Percentiles rank a stretch among this genome's conserved stretches.
Conservation (phyloP, 2,329 filamentous ascomycete genomes). For the Paraphaeosphaeria sporulosa region DNA sequence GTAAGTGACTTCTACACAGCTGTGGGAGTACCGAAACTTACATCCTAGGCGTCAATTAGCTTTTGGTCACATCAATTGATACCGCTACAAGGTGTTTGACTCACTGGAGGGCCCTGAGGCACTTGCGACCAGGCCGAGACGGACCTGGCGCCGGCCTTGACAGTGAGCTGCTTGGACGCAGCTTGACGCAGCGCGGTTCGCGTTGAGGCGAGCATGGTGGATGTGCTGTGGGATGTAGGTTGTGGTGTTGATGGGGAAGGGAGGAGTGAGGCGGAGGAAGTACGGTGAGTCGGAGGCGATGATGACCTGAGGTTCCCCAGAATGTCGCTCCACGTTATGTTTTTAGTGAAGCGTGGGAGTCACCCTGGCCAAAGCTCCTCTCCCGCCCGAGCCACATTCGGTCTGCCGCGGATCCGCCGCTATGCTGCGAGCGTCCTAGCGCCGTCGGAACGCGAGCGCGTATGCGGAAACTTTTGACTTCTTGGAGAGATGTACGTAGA, state of each 20-base stretch:
- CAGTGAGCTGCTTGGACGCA: constrained; percentile 42
- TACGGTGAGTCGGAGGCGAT: constrained; percentile 18
- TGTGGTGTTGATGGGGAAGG: constrained; percentile 17
- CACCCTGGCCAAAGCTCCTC: constrained; percentile 2
- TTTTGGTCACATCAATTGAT: constrained; percentile 21
- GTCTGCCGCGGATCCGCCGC: constrained; percentile 1
- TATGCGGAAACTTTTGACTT: constrained; percentile 13
- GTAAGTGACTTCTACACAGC: constrained; percentile 16
- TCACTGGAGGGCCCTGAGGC: constrained; percentile 90
- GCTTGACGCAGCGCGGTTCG: constrained; percentile 49
- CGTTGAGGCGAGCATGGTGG: constrained; percentile 47
- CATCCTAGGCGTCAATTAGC: constrained; percentile 46
- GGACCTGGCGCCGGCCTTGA: constrained; percentile 60
- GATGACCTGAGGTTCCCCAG: constrained; percentile 41
- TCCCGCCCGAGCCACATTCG: background rate
- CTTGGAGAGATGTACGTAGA: background rate
- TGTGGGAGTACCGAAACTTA: constrained; percentile 26
- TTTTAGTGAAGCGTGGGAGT: constrained; percentile 18
- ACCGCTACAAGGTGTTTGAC: constrained; percentile 47
- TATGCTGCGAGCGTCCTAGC: constrained; percentile 6
- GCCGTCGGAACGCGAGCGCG: background rate
- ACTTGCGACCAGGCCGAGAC: constrained; percentile 91
- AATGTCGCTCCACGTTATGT: constrained; percentile 25
- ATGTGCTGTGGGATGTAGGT: constrained; percentile 17
- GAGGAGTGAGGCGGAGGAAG: constrained; percentile 21